Base-by-base conservation (phyloP, 208 protist genomes). In the Acanthamoeba castellanii region DNA sequence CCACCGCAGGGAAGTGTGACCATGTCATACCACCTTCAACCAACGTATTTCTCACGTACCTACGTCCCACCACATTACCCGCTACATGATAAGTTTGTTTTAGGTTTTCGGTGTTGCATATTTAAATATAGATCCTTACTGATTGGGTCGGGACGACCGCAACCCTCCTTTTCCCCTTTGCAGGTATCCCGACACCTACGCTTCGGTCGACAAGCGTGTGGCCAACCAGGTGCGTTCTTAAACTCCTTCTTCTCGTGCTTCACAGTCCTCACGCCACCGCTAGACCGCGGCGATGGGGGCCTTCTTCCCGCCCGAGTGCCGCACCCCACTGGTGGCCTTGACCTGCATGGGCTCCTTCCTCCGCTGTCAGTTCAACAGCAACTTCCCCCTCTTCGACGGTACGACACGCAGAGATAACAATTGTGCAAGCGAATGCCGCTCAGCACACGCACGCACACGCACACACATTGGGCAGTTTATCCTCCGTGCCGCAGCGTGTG, bases 1-100 rank as follows among this genome's bases (percentile, higher is more conserved):
- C 55, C 47, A 92, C 85, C 25, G 85, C 52, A 50, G 85, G 85
- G n/a, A 92, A 92, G 64, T 92, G 85, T 27, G 64, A 92, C 57
- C 42, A 66, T 30, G 37, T 92, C 55, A 34, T 92, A 5, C 13
- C 55, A 42, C 37, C 8, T 22, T 34, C 4, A 32, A 3, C 55
- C n/a, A 52, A 92, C 57, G 47, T 85, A 1, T 59, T 59, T 11
- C 76, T 85, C 30, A 22, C 1, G 76, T 85, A 42, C 25, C 32
- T 8, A 7, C 22, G 32, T 6, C 70, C 8, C 25, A 9, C 22
- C 25, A 42, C 37, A 42, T 42, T 42, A 42, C 37, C 37, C 37
- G 37, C 37, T 42, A 42, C 37, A 42, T 42, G 37, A 42, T 42
- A 42, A 42, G 37, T 42, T 42, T 42, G 37, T 57, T 18, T 42